phyloP scores from a whole-genome alignment of 495 filamentous ascomycete genomes.

The Apiosordaria backusii region DNA sequence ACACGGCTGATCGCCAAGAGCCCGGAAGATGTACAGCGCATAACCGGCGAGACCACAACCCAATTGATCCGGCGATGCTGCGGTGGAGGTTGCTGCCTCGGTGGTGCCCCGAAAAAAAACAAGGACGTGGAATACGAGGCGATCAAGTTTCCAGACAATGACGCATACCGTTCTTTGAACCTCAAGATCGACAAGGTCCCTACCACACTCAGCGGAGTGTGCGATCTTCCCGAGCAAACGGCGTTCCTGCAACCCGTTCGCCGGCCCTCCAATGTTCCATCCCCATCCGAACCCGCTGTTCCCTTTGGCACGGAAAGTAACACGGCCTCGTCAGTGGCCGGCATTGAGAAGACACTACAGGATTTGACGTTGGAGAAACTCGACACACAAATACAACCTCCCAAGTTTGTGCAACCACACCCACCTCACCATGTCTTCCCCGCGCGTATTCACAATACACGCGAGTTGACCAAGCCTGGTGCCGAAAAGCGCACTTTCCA shows the following conservation, averaged over 20 bases:
- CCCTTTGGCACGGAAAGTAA: conserved; percentile 4
- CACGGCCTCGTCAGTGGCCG: conserved; percentile 6
- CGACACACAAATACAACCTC: conserved; percentile 61
- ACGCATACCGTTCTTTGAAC: conserved; percentile 73
- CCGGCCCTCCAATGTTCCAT: conserved; percentile 32
- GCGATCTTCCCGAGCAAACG: conserved; percentile 68
- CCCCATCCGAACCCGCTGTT: conserved; percentile 36
- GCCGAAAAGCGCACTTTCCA: conserved; percentile 96
- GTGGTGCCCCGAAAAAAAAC: conserved; percentile 52
- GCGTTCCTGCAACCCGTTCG: conserved; percentile 58
- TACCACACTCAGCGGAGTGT: conserved; percentile 64
- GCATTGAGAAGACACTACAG: conserved; percentile 27
- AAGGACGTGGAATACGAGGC: conserved; percentile 52
- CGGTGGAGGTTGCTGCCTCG: conserved; percentile 87
- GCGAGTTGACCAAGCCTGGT: conserved; percentile 85
- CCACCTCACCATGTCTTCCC: conserved; percentile 87
- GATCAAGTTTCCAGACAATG: conserved; percentile 72
- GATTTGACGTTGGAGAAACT: conserved; percentile 38
- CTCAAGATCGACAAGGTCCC: conserved; percentile 73
- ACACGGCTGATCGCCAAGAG: conserved; percentile 76
- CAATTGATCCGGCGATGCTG: conserved; percentile 72
- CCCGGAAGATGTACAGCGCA: conserved; percentile 66
- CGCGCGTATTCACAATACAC: conserved; percentile 72
- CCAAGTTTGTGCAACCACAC: conserved; percentile 90
- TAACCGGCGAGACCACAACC: conserved; percentile 61